Percentiles rank a stretch among this genome's conserved stretches.
Evolutionary conservation across 1,284 basidiomycete species (phyloP).

Genomic region (Phellopilus nigrolimitatus): DNA sequence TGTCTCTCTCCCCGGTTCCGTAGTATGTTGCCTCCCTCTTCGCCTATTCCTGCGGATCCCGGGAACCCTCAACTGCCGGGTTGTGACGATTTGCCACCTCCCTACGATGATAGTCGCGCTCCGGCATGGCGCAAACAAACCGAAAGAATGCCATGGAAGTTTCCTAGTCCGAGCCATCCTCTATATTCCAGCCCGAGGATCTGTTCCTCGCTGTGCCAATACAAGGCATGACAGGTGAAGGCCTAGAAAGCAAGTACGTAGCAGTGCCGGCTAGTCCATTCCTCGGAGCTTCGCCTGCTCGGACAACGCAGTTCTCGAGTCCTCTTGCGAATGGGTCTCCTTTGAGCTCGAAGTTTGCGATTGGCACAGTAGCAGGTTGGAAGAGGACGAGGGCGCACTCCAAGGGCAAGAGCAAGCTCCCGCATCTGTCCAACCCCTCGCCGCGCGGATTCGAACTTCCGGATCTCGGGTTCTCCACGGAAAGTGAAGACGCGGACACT

Average conservation of each 20-base stretch:
- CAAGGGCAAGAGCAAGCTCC: constrained; percentile 8
- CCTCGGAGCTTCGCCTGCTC: neutral
- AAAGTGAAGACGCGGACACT: constrained; percentile 7
- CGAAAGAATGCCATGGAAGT: constrained; percentile 17
- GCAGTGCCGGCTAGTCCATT: constrained; percentile 18
- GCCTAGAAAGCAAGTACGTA: constrained; percentile 13
- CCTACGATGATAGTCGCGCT: constrained; percentile 1
- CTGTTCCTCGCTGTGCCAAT: constrained; percentile 16
- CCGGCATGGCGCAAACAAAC: neutral
- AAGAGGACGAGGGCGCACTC: constrained; percentile 2
- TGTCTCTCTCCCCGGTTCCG: neutral
- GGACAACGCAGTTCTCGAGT: constrained; percentile 15
- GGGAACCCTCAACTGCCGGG: constrained; percentile 1
- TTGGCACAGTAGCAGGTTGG: constrained; percentile 18
- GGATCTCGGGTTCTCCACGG: constrained; percentile 7
- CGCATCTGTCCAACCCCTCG: constrained; percentile 12
- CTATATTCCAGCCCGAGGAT: constrained; percentile 18
- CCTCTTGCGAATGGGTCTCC: constrained; percentile 16
- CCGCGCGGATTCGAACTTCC: constrained; percentile 5
- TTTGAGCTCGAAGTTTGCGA: constrained; percentile 15
- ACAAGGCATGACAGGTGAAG: constrained; percentile 19
- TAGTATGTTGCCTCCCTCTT: constrained; percentile 12
- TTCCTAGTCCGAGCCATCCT: constrained; percentile 19
- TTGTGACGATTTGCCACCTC: neutral
- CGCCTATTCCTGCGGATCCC: constrained; percentile 11